These are phyloP conservation scores for Grigorovia yakushimaensis DNA, from an alignment of 805 yeast species.

Conservation along the genomic window DNA sequence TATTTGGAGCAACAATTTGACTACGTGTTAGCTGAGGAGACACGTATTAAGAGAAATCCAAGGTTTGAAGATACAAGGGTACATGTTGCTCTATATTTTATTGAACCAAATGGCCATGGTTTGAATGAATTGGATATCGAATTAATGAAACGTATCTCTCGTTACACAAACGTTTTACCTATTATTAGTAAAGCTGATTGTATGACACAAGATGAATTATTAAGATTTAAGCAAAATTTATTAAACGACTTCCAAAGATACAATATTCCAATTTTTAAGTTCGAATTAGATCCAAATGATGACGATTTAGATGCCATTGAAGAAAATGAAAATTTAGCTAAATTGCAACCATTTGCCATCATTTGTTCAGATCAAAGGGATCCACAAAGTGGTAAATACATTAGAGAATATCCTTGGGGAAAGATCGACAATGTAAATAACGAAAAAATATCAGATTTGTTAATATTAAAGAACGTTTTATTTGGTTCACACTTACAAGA, in stretches of 20 bases:
- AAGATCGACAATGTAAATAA: slow-evolving; percentile 35
- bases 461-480: slow-evolving; percentile 53
- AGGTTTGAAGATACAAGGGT: slow-evolving; percentile 69
- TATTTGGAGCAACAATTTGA: slow-evolving; percentile 73
- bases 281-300: slow-evolving; percentile 55
- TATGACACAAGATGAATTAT: slow-evolving; percentile 52
- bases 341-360: slow-evolving; percentile 68
- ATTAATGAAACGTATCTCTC: slow-evolving; percentile 60
- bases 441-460: slow-evolving; percentile 43
- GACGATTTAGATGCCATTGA: slow-evolving; percentile 61
- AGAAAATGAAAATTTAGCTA: slow-evolving; percentile 53
- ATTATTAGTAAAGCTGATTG: slow-evolving; percentile 63
- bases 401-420: slow-evolving; percentile 76
- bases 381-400: slow-evolving; percentile 43
- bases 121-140: slow-evolving; percentile 63
- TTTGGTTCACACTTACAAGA: slow-evolving; percentile 80
- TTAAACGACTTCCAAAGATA: slow-evolving; percentile 53
- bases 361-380: slow-evolving; percentile 53
- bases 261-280: slow-evolving; percentile 67
- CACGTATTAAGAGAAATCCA: slow-evolving; percentile 79
- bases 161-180: slow-evolving; percentile 66
- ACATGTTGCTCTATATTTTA: slow-evolving; percentile 62
- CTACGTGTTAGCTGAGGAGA: slow-evolving; percentile 73
- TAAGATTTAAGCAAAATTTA: slow-evolving; percentile 49
- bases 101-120: slow-evolving; percentile 73